Conservation (phyloP, 805 yeast genomes). For the Starmerella stellata region DNA sequence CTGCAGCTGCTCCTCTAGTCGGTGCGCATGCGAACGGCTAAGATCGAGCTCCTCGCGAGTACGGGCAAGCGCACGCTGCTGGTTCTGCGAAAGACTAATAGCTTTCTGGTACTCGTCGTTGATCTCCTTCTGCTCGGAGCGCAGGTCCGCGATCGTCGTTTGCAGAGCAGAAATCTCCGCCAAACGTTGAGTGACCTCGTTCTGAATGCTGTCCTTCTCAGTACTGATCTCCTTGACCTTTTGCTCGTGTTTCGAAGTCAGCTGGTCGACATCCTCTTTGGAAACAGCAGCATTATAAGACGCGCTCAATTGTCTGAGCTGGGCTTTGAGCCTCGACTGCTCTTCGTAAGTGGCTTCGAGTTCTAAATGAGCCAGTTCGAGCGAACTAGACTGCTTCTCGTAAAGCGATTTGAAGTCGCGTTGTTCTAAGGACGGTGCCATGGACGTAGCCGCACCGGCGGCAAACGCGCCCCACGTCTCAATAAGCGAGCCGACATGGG, state of each 20-base stretch:
- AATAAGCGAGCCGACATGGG: slow-evolving; percentile 7
- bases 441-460: slow-evolving; percentile 4
- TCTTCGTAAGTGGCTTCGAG: slow-evolving; percentile 20
- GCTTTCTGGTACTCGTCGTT: slow-evolving; percentile 60
- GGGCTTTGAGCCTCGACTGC: slow-evolving; percentile 15
- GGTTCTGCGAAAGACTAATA: slow-evolving; percentile 49
- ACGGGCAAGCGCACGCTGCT: slow-evolving; percentile 53
- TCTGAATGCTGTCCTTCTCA: slow-evolving; percentile 4
- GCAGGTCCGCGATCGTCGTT: slow-evolving; percentile 26
- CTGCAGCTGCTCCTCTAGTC: slow-evolving; percentile 46
- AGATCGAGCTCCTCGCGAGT: slow-evolving; percentile 55
- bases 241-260: slow-evolving; percentile 8
- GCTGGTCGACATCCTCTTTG: slow-evolving; percentile 14
- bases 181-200: slow-evolving; percentile 2
- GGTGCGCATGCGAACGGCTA: slow-evolving; percentile 38
- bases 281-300: slow-evolving; percentile 15
- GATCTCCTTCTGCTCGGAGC: slow-evolving; percentile 24
- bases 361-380: slow-evolving; percentile 19
- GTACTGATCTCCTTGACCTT: slow-evolving; percentile 9
- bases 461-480: slow-evolving; percentile 11
- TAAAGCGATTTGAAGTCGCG: slow-evolving; percentile 14
- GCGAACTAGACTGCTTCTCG: slow-evolving; percentile 19
- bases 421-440: slow-evolving; percentile 2
- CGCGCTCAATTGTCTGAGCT: slow-evolving; percentile 16
- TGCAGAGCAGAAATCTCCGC: slow-evolving; percentile 10